A percentile compares a stretch with the other conserved stretches of the same genome.
phyloP scores from a whole-genome alignment of 73 alveolate species.

The Halteria grandinella region DNA sequence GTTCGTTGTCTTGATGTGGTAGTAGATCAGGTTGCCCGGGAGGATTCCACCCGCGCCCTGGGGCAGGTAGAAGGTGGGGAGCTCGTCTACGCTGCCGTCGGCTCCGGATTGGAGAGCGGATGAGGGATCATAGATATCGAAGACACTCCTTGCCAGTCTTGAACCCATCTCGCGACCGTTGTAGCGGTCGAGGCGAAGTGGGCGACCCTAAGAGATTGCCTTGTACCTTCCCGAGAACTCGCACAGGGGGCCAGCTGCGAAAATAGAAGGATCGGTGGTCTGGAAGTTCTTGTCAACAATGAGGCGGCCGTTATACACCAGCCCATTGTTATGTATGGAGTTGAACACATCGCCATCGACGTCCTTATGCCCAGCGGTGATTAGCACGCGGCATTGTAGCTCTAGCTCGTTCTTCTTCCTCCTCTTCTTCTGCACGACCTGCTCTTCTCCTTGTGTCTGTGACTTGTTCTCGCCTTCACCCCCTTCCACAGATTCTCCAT shows the following conservation, averaged over 20 bases:
- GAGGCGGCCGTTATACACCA: slow-evolving; percentile 97
- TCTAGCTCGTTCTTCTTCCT: slow-evolving; percentile 80
- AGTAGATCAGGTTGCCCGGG: slow-evolving; percentile 90
- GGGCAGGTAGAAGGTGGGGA: slow-evolving; percentile 96
- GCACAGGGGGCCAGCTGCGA: slow-evolving; percentile 98
- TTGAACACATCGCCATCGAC: slow-evolving; percentile 96
- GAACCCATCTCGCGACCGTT: slow-evolving; percentile 98
- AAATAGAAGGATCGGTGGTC: slow-evolving; percentile 96
- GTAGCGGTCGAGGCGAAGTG: slow-evolving; percentile 95
- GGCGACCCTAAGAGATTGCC: slow-evolving; percentile 91
- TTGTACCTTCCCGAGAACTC: slow-evolving; percentile 97
- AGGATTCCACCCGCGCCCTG: slow-evolving; percentile 94
- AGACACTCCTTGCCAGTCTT: slow-evolving; percentile 94
- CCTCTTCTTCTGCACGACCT: slow-evolving; percentile 71
- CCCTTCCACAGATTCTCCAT: too few relatives aligned
- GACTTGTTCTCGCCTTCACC: slow-evolving; percentile 66
- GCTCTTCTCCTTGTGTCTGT: slow-evolving; percentile 47
- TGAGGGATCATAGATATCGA: slow-evolving; percentile 90
- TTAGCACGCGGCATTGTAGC: slow-evolving; percentile 79
- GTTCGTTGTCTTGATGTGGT: slow-evolving; percentile 92
- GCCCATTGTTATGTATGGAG: slow-evolving; percentile 97
- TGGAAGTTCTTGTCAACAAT: slow-evolving; percentile 95
- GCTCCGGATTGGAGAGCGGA: slow-evolving; percentile 79
- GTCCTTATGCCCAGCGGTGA: slow-evolving; percentile 97
- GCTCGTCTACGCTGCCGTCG: too few relatives aligned